A percentile compares a stretch with the other conserved stretches of the same genome.
Conservation (phyloP, 768 basidiomycete species). For the Russula sp. region DNA sequence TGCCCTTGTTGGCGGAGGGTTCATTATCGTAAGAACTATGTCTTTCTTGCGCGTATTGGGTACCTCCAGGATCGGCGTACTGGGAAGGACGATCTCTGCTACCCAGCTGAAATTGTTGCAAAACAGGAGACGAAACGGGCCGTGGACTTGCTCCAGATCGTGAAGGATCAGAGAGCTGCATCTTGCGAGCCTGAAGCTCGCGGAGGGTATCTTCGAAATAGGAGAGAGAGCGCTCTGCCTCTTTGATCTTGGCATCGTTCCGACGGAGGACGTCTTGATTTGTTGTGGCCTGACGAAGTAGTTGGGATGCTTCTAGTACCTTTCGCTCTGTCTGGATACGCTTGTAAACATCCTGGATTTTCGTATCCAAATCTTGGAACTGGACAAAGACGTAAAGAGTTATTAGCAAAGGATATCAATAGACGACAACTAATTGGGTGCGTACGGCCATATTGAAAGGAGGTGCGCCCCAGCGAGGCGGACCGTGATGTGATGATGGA, state of each 20-base stretch:
- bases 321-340: constrained; percentile 92
- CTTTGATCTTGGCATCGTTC: constrained; percentile 82
- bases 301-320: constrained; percentile 81
- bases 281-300: constrained; percentile 73
- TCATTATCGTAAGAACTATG: constrained; percentile 39
- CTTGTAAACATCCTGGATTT: constrained; percentile 87
- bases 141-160: constrained; percentile 40
- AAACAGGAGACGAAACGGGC: constrained; percentile 20
- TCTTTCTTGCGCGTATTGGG: constrained; percentile 34
- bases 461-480: constrained; percentile 17
- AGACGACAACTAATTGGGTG: neutral
- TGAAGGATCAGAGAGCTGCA: constrained; percentile 53
- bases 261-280: constrained; percentile 83
- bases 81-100: constrained; percentile 24
- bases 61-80: constrained; percentile 16
- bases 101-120: constrained; percentile 19
- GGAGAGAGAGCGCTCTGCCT: constrained; percentile 75
- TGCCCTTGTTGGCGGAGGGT: constrained; percentile 46
- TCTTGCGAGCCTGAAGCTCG: constrained; percentile 77
- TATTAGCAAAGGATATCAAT: constrained; percentile 16
- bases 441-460: constrained; percentile 25
- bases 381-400: constrained; percentile 21
- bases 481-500: constrained; percentile 22
- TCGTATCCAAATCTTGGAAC: constrained; percentile 75
- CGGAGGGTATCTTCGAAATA: constrained; percentile 87